Percentiles rank a stretch among this genome's conserved stretches.
These are phyloP conservation scores for Canna indica DNA, from an alignment of 176 grass and related monocot genomes.

Conservation along the genomic window DNA sequence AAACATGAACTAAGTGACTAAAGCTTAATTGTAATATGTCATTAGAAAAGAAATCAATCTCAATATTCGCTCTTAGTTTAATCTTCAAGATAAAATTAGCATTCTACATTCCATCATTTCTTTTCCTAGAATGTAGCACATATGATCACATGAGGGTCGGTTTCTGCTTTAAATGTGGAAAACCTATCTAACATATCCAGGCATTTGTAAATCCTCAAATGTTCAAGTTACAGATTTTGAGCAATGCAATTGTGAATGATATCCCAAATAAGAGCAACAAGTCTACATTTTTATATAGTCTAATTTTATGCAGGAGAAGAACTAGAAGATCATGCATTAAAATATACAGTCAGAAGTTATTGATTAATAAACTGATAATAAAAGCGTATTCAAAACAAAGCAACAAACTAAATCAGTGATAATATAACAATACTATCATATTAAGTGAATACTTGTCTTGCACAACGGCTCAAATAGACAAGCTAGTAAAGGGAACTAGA, in stretches of 20 bases:
- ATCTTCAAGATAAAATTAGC: not conserved
- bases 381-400: not conserved
- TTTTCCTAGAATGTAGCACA: not conserved
- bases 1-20: too few species aligned
- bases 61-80: not conserved
- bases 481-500: not conserved
- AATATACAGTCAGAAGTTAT: not conserved
- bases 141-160: not conserved
- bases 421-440: too few species aligned
- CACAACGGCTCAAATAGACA: not conserved
- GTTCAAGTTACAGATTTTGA: not conserved
- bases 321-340: not conserved
- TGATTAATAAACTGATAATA: not conserved
- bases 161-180: not conserved
- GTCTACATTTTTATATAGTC: not conserved
- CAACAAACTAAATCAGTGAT: not conserved
- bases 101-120: not conserved
- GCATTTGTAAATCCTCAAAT: not conserved
- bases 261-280: too few species aligned
- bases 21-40: not conserved
- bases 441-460: too few species aligned
- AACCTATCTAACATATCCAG: not conserved
- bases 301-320: not conserved
- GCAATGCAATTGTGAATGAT: too few species aligned
- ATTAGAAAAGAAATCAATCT: not conserved